Conservation (phyloP, 2,329 filamentous ascomycete genomes). For the Helminthosporium solani region DNA sequence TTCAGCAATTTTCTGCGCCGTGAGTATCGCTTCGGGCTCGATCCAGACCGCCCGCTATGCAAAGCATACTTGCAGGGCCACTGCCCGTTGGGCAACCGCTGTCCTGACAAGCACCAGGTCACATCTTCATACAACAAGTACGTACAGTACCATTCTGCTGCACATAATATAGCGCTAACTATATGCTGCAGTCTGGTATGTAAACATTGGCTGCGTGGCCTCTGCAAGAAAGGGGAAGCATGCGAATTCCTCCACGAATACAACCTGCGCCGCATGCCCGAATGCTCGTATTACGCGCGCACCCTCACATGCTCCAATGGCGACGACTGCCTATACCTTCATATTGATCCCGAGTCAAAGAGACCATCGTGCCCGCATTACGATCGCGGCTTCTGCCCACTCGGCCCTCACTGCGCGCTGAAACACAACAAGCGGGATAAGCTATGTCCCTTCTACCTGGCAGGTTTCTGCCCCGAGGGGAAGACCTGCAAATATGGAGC, state of each 20-base stretch:
- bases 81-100: slow-evolving; percentile 81
- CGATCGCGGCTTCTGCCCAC: slow-evolving; percentile 89
- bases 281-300: slow-evolving; percentile 93
- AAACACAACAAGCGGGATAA: slow-evolving; percentile 76
- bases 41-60: slow-evolving; percentile 70
- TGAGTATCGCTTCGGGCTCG: slow-evolving; percentile 81
- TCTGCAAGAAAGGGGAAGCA: slow-evolving; percentile 95
- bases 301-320: slow-evolving; percentile 96
- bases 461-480: slow-evolving; percentile 91
- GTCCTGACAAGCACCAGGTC: slow-evolving; percentile 76
- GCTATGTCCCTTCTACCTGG: slow-evolving; percentile 82
- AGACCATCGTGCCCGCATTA: slow-evolving; percentile 69
- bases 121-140: slow-evolving; percentile 65
- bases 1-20: slow-evolving; percentile 83
- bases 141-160: slow-evolving; percentile 16
- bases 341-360: slow-evolving; percentile 80
- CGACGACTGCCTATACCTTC: slow-evolving; percentile 91
- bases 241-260: slow-evolving; percentile 99
- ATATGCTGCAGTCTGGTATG: slow-evolving; percentile 67
- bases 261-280: slow-evolving; percentile 96
- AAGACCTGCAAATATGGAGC: slow-evolving; percentile 73
- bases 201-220: slow-evolving; percentile 96
- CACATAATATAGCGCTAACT: background rate
- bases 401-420: slow-evolving; percentile 84
- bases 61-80: slow-evolving; percentile 82